A percentile compares a stretch with the other conserved stretches of the same genome.
Conservation (phyloP, 495 filamentous ascomycete genomes). For the Xylaria curta region DNA sequence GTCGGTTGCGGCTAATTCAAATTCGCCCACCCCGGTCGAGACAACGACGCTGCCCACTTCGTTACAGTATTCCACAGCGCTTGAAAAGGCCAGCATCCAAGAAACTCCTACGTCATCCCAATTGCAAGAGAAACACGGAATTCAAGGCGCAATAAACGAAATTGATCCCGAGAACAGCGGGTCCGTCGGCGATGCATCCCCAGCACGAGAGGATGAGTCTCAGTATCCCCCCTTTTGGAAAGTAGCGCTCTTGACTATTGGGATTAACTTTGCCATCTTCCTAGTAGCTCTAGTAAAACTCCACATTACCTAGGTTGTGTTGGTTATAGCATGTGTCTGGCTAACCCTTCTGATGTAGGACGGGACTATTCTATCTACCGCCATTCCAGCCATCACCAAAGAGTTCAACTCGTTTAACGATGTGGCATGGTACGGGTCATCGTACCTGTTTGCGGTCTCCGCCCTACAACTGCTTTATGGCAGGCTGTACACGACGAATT, state of each 20-base stretch:
- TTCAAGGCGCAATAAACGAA: neutral
- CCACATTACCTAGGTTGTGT: neutral
- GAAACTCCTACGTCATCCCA: neutral
- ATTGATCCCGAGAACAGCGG: neutral
- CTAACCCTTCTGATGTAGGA: neutral
- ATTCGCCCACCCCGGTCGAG: neutral
- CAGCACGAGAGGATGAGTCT: neutral
- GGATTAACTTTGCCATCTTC: neutral
- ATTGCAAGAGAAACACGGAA: neutral
- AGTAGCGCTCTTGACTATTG: neutral
- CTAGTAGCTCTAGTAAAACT: neutral
- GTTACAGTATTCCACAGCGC: neutral
- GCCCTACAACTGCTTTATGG: conserved; percentile 23
- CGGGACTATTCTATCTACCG: conserved; percentile 62
- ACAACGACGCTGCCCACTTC: neutral
- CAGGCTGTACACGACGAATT: conserved; percentile 44
- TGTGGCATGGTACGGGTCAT: conserved; percentile 74
- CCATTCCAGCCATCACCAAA: conserved; percentile 82
- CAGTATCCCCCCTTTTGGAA: neutral
- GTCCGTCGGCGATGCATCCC: neutral
- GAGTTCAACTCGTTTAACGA: conserved; percentile 75
- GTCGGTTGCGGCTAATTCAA: neutral
- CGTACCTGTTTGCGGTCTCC: conserved; percentile 53
- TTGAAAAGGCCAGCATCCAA: neutral
- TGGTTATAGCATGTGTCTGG: neutral